Conservation (phyloP, 1,139 yeast species). For the Hyphopichia fennica region DNA sequence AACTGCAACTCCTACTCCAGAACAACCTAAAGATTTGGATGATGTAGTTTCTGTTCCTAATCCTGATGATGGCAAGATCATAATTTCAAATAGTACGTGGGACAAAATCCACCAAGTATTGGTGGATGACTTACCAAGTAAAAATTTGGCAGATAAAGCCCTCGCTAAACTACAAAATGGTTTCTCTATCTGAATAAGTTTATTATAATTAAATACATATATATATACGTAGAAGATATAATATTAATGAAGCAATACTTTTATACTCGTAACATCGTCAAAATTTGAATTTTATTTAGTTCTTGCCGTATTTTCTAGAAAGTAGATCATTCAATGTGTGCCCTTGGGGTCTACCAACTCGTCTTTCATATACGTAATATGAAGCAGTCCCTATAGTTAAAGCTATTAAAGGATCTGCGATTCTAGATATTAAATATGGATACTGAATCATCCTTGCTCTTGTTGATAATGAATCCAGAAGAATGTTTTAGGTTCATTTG, state of each 20-base stretch:
- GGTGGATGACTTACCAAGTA: constrained; percentile 27
- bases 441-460: constrained; percentile 26
- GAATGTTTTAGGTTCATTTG: background rate
- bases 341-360: constrained; percentile 56
- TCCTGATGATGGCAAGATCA: constrained; percentile 9
- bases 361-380: constrained; percentile 57
- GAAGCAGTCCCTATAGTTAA: constrained; percentile 57
- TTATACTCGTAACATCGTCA: background rate
- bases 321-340: constrained; percentile 56
- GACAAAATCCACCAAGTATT: constrained; percentile 27
- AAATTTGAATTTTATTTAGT: background rate
- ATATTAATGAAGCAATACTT: background rate
- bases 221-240: no score
- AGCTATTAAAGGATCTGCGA: constrained; percentile 61
- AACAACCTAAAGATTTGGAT: constrained; percentile 5
- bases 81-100: constrained; percentile 30
- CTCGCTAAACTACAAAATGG: constrained; percentile 41
- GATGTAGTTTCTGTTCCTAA: constrained; percentile 15
- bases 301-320: constrained; percentile 20
- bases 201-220: no score
- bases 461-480: background rate
- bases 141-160: constrained; percentile 21
- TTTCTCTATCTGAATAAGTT: background rate
- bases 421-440: constrained; percentile 38
- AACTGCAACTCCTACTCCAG: constrained; percentile 4